phyloP scores from a whole-genome alignment of 1,284 basidiomycete genomes.

The Puccinia polysora region DNA sequence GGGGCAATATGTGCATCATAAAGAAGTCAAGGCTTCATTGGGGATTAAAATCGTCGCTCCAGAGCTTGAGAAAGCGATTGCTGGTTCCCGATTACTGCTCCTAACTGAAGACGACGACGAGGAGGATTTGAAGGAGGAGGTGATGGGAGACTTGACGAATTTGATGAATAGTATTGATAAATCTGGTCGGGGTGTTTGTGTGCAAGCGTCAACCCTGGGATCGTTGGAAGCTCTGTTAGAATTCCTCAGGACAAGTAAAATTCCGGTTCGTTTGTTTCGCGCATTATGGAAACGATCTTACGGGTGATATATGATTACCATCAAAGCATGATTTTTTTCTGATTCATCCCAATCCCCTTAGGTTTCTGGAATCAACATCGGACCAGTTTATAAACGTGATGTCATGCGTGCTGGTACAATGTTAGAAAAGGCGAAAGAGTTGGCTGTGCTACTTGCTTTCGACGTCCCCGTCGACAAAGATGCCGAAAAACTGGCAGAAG shows the following conservation, averaged over 20 bases:
- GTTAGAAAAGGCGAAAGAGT: conserved; percentile 92
- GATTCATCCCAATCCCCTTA: conserved; percentile 6
- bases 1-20: conserved; percentile 96
- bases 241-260: conserved; percentile 91
- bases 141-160: conserved; percentile 92
- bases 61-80: conserved; percentile 98
- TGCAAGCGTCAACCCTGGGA: conserved; percentile 95
- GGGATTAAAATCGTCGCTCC: conserved; percentile 95
- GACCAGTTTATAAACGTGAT: conserved; percentile 93
- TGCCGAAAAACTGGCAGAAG: conserved; percentile 82
- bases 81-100: conserved; percentile 88
- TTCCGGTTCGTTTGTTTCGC: conserved; percentile 62
- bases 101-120: conserved; percentile 92
- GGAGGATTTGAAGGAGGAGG: conserved; percentile 86
- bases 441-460: conserved; percentile 93
- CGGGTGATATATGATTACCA: not conserved
- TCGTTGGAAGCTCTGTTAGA: conserved; percentile 95
- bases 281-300: not conserved
- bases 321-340: not conserved
- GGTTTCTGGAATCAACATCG: conserved; percentile 94
- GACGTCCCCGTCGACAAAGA: conserved; percentile 88
- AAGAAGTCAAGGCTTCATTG: conserved; percentile 93
- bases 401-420: conserved; percentile 88
- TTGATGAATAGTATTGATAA: conserved; percentile 89
- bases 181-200: conserved; percentile 89